Base-by-base conservation (phyloP, 2,329 filamentous ascomycete species). In the Aspergillus texensis region DNA sequence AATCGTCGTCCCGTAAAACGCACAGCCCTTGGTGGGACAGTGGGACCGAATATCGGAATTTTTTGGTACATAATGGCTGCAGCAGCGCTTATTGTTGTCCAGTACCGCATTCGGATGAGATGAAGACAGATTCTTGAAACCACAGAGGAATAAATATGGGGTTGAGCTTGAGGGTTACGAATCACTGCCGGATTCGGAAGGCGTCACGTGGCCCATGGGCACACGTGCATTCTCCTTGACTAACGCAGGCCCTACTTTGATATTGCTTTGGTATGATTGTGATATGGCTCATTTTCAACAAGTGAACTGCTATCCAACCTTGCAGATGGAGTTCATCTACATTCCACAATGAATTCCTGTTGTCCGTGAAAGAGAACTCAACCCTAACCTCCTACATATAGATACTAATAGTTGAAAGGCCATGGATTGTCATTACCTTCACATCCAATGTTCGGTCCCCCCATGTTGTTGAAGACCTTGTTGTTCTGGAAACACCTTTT, bases 401-500 rank as follows among this genome's bases (percentile, higher is more conserved):
- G 43, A 21, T n/a, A n/a, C 39, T 41, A 41, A 19, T 2, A 9
- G 39, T 41, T 41, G 39, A 41, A 41, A 19, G 39, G 39, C 39
- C 39, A 32, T n/a, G 48, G 28, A 21, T n/a, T 36, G 48, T 52
- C 57, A 59, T 52, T 53, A 10, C 57, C 46, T 39, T 14, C 11
- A 53, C 57, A 59, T n/a, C 57, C 57, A 53, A 59, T 50, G 5
- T 8, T 28, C 14, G 36, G 52, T 26, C 34, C 58, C 26, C 45
- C 53, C 24, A 21, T 26, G 14, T 8, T 4, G 45, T 8, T 8
- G 10, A 48, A 34, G 21, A 64, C 62, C 54, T 61, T 61, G 55
- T 58, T 55, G 26, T 61, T 64, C 21, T 30, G 19, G 24, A 58
- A 64, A 41, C 62, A 64, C 4, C 62, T 34, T 1, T 16, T 8